phyloP scores from a whole-genome alignment of 208 protist genomes.

The Trypanosoma platydactyli region DNA sequence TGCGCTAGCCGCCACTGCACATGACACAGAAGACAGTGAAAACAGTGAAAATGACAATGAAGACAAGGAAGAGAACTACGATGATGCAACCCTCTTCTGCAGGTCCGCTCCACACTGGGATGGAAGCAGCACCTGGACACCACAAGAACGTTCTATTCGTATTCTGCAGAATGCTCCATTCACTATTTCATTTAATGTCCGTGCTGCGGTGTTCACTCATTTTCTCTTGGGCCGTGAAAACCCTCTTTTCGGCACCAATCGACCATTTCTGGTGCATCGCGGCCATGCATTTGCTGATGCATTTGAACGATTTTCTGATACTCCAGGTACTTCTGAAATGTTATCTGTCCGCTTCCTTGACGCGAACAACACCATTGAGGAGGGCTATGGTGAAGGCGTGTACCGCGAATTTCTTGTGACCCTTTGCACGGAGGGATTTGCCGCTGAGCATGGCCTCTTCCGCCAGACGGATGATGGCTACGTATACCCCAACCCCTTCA shows the following conservation, averaged over 20 bases:
- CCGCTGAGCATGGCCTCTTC: conserved; percentile 84
- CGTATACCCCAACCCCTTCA: conserved; percentile 92
- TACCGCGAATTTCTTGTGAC: conserved; percentile 90
- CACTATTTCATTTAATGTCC: conserved; percentile 67
- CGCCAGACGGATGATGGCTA: conserved; percentile 72
- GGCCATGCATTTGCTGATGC: conserved; percentile 82
- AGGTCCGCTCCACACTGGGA: conserved; percentile 15
- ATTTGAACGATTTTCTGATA: conserved; percentile 61
- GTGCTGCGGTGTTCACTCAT: conserved; percentile 58
- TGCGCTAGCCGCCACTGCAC: neutral
- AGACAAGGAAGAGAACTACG: conserved; percentile 15
- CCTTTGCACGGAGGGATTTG: conserved; percentile 83
- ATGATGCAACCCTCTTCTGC: neutral
- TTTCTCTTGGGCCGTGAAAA: conserved; percentile 41
- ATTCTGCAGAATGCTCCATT: conserved; percentile 74
- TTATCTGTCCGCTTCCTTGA: conserved; percentile 61
- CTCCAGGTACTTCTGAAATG: conserved; percentile 46
- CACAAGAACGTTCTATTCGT: conserved; percentile 49
- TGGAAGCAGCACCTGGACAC: conserved; percentile 37
- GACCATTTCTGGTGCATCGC: conserved; percentile 43
- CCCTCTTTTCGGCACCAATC: neutral
- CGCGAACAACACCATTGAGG: conserved; percentile 54
- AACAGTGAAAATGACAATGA: neutral
- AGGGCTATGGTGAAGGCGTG: conserved; percentile 90
- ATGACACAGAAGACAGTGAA: conserved; percentile 1